These are phyloP conservation scores for Cyclotella cryptica DNA, from an alignment of 108 stramenopile species.

Conservation along the genomic window DNA sequence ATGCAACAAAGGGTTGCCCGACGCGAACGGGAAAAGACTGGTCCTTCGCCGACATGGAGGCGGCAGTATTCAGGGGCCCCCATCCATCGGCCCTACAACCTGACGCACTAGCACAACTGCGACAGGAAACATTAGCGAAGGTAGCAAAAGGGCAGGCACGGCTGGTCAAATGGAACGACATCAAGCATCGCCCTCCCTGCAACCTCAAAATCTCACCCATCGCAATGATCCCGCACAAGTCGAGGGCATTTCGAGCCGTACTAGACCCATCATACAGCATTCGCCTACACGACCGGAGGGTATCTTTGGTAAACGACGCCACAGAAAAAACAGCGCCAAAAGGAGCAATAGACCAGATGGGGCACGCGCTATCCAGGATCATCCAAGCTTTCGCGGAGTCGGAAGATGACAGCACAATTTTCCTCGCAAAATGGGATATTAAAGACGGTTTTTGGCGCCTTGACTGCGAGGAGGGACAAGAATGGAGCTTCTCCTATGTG, in stretches of 20 bases:
- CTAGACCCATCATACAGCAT: no score
- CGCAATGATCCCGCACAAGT: no score
- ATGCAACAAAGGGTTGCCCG: conserved; percentile 18
- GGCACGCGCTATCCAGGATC: no score
- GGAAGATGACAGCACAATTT: neutral
- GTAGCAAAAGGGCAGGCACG: neutral
- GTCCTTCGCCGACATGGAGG: conserved; percentile 17
- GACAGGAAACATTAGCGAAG: neutral
- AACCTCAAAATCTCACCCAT: no score
- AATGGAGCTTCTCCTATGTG: conserved; percentile 16
- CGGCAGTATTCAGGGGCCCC: conserved; percentile 10
- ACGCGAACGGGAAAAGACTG: neutral
- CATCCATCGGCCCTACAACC: conserved; percentile 12
- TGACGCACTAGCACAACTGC: conserved; percentile 15
- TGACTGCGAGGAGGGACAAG: no score
- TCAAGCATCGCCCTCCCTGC: neutral
- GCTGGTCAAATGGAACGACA: conserved; percentile 32
- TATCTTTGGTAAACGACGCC: conserved; percentile 28
- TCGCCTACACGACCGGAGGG: neutral
- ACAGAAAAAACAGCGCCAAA: no score
- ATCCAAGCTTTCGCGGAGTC: conserved; percentile 15
- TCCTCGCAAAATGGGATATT: no score
- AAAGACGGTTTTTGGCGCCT: no score
- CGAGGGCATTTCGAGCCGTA: no score
- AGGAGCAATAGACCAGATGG: conserved; percentile 3